Evolutionary conservation across 148 eudicot genomes (phyloP).

Genomic region (Mesembryanthemum crystallinum): DNA sequence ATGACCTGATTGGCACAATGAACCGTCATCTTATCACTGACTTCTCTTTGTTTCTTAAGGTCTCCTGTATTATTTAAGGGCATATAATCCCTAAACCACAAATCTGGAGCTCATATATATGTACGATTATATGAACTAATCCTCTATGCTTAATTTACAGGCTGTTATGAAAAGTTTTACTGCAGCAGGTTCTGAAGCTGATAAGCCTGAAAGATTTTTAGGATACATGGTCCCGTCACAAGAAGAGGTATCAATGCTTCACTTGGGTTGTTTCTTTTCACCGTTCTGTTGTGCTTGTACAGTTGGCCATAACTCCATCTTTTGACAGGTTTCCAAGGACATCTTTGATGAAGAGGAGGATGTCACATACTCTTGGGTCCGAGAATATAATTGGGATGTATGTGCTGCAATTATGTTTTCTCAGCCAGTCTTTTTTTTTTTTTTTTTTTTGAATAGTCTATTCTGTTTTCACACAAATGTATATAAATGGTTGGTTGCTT

Average conservation of each 20-base stretch:
- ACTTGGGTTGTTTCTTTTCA: background rate
- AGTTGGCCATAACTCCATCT: background rate
- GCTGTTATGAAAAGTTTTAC: slow-evolving; percentile 88
- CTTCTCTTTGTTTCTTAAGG: background rate
- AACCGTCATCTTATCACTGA: background rate
- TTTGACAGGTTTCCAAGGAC: slow-evolving; percentile 76
- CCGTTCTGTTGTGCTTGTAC: background rate
- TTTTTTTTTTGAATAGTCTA: background rate
- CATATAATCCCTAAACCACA: background rate
- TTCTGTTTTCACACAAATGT: background rate
- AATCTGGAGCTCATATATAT: background rate
- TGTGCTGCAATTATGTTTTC: slow-evolving; percentile 23
- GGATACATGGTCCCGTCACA: slow-evolving; percentile 88
- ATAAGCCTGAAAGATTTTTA: slow-evolving; percentile 70
- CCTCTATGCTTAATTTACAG: slow-evolving; percentile 36
- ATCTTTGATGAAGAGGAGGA: slow-evolving; percentile 85
- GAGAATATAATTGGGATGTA: slow-evolving; percentile 99
- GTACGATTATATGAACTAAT: background rate
- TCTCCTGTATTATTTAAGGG: background rate
- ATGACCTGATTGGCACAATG: background rate
- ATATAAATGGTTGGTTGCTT: background rate
- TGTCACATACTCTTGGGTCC: slow-evolving; percentile 81
- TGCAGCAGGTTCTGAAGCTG: slow-evolving; percentile 54
- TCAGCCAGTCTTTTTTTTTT: background rate
- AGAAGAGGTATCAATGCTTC: slow-evolving; percentile 57